phyloP scores from a whole-genome alignment of 805 yeast genomes.

The Metschnikowia vanudenii region DNA sequence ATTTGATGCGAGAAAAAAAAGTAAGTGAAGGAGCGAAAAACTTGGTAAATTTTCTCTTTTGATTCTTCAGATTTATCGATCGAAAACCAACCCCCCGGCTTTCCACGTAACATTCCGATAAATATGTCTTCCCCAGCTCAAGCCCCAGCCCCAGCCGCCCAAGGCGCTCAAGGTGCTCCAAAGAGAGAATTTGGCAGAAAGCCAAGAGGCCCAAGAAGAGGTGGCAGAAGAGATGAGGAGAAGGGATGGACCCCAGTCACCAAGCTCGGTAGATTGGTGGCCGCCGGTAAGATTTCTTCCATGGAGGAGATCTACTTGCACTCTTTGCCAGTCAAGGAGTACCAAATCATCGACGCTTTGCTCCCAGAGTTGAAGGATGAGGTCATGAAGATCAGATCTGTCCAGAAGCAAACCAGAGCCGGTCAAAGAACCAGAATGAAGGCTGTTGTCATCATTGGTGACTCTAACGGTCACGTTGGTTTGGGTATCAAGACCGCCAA shows the following conservation, averaged over 20 bases:
- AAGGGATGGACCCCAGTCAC: slow-evolving; percentile 99
- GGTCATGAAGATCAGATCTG: slow-evolving; percentile 99
- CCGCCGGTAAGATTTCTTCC: slow-evolving; percentile 95
- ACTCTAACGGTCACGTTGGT: slow-evolving; percentile 99
- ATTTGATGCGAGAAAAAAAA: not conserved
- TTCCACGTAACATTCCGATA: slow-evolving; percentile 72
- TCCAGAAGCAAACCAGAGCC: slow-evolving; percentile 99
- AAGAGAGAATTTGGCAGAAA: slow-evolving; percentile 60
- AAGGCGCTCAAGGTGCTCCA: slow-evolving; percentile 34
- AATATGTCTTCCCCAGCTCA: slow-evolving; percentile 45
- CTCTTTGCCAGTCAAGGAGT: slow-evolving; percentile 99
- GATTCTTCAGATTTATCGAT: slow-evolving; percentile 44
- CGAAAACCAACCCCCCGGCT: slow-evolving; percentile 70
- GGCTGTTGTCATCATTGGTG: slow-evolving; percentile 99
- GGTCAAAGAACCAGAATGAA: slow-evolving; percentile 99
- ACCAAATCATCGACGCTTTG: slow-evolving; percentile 95
- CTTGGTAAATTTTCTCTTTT: slow-evolving; percentile 6
- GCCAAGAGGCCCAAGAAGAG: slow-evolving; percentile 41
- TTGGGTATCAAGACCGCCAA: slow-evolving; percentile 99
- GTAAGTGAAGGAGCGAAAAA: not conserved
- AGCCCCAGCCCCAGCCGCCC: slow-evolving; percentile 23
- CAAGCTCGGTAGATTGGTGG: slow-evolving; percentile 99
- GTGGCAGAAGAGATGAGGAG: slow-evolving; percentile 84
- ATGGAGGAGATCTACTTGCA: slow-evolving; percentile 98
- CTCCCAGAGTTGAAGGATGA: slow-evolving; percentile 96